Evolutionary conservation across 75 land plant species (phyloP), one percentile per base, ranked within the genome.

Genomic region (Azolla pinnata): DNA sequence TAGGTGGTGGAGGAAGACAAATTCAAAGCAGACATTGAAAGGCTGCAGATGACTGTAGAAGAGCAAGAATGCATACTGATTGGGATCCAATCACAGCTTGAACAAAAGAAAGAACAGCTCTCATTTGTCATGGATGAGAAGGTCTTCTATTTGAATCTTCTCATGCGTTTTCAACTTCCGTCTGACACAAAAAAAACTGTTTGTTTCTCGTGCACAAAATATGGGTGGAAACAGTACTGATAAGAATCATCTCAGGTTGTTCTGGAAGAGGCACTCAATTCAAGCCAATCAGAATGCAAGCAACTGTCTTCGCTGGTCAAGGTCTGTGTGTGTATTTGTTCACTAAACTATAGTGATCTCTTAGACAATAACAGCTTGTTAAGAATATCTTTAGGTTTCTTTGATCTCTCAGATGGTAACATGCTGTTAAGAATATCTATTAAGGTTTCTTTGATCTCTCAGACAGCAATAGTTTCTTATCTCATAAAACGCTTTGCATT

Each of bases 201-300:
- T n/a, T n/a, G n/a, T n/a, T n/a, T n/a, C n/a, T n/a, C 46, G 27
- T 31, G 26, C 18, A 34, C 1, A 20, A 33, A 21, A 29, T 33
- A 3, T 17, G 59, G 45, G 58, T 29, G 19, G 1, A 1, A 52
- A 10, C 20, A 52, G 20, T 16, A 17, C 19, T 17, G 20, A 20
- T 52, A 12, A 9, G 59, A 32, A 19, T 32, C 33, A 32, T 54
- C 44, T 34, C 55, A 69, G 72, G 60, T 40, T 12, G 72, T 57
- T 30, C 59, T 67, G 20, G 72, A 69, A 55, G 72, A 69, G 33
- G 59, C 72, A 26, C 53, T 69, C 2, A 47, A 44, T 29, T 67
- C 72, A 23, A 62, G 72, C 49, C 72, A 69, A 20, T 30, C 33
- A 23, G 72, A 69, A 69, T 69, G 72, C 60, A 51, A 24, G 1